Percentiles rank a stretch among this genome's conserved stretches.
These are phyloP conservation scores for Groenewaldozyma tartarivorans DNA, from an alignment of 805 yeast species.

Conservation along the genomic window DNA sequence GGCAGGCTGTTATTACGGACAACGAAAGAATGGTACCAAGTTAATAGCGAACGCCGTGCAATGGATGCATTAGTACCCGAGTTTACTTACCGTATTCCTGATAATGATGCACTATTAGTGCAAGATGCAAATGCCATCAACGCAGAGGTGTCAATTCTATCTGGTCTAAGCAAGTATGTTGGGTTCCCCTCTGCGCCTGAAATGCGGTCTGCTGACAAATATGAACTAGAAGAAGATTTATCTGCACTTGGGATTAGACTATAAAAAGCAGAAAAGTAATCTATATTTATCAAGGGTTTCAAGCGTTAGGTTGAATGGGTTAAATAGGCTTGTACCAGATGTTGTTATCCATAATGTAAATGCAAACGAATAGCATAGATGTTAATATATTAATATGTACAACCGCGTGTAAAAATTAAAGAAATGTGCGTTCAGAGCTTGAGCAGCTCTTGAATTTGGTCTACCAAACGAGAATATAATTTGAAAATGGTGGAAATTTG, in stretches of 20 bases:
- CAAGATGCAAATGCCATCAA: conserved; percentile 56
- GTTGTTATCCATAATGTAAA: no score
- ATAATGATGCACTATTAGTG: conserved; percentile 41
- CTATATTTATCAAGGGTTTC: no score
- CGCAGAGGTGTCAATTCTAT: conserved; percentile 59
- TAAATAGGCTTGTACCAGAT: no score
- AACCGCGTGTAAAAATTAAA: no score
- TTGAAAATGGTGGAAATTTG: no score
- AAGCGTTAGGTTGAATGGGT: no score
- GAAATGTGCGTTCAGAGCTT: no score
- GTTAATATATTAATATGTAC: no score
- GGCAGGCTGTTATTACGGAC: conserved; percentile 56
- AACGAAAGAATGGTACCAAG: conserved; percentile 83
- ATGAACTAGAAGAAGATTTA: conserved; percentile 71
- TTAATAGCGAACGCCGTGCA: conserved; percentile 77
- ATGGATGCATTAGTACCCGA: conserved; percentile 56
- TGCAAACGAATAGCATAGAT: no score
- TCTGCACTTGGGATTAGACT: conserved; percentile 46
- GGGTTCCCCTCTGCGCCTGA: conserved; percentile 81
- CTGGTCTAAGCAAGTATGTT: conserved; percentile 55
- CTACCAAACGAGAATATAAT: no score
- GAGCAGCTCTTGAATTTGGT: no score
- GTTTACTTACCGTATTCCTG: conserved; percentile 33
- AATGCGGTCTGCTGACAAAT: conserved; percentile 51
- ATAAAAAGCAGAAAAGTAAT: no score